A percentile compares a stretch with the other conserved stretches of the same genome.
Evolutionary conservation across 2,329 filamentous ascomycete species (phyloP).

Genomic region (Cladosporium sp.): DNA sequence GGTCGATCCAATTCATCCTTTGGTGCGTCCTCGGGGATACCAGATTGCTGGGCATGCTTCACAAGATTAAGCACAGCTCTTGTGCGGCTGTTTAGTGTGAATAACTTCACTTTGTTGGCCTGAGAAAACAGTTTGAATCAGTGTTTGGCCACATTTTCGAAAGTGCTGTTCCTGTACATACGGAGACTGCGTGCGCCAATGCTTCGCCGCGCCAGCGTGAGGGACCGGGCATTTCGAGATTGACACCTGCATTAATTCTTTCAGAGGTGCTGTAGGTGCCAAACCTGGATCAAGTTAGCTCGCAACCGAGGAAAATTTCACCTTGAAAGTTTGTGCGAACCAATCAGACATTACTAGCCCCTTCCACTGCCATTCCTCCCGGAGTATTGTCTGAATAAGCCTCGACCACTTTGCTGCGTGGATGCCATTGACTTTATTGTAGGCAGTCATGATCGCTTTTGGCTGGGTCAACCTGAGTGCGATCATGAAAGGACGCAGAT

Average conservation of each 20-base stretch:
- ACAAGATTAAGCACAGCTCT: constrained; percentile 58
- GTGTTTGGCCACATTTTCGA: too few relatives aligned
- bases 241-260: constrained; percentile 67
- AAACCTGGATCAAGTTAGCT: constrained; percentile 30
- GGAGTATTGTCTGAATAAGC: constrained; percentile 63
- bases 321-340: too few relatives aligned
- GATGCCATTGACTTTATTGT: constrained; percentile 70
- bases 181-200: constrained; percentile 16
- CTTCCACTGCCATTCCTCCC: constrained; percentile 63
- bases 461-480: constrained; percentile 40
- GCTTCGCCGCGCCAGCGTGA: constrained; percentile 10
- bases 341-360: constrained; percentile 63
- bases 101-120: constrained; percentile 10
- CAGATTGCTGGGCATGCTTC: constrained; percentile 31
- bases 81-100: constrained; percentile 50
- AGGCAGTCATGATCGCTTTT: constrained; percentile 61
- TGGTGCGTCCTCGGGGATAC: constrained; percentile 16
- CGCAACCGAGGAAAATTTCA: too few relatives aligned
- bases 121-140: too few relatives aligned
- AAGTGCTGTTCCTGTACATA: too few relatives aligned
- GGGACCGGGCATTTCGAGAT: constrained; percentile 75
- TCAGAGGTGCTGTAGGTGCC: constrained; percentile 66
- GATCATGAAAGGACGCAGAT: constrained; percentile 71
- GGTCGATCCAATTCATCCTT: constrained; percentile 26
- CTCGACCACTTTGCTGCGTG: constrained; percentile 62